A percentile compares a stretch with the other conserved stretches of the same genome.
Conservation (phyloP, 331 rosid species). For the Acacia pycnantha region DNA sequence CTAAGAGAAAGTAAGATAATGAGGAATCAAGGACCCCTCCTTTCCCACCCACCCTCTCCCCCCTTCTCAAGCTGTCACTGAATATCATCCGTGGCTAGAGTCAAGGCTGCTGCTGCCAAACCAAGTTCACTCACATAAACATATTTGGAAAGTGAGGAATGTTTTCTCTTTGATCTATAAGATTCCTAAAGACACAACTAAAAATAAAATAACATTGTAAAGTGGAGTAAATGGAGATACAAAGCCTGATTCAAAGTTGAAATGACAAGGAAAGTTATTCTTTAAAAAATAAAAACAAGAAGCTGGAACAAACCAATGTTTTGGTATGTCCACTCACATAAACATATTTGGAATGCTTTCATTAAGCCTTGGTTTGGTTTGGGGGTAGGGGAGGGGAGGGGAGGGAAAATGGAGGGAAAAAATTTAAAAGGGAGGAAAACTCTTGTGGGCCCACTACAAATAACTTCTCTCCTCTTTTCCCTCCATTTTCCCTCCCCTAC, state of each 20-base stretch:
- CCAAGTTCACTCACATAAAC: too few relatives aligned
- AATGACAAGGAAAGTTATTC: background rate
- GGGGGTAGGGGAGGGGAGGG: too few relatives aligned
- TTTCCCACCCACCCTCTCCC: background rate
- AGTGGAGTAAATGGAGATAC: background rate
- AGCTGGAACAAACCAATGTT: background rate
- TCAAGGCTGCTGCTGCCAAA: background rate
- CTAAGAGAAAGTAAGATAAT: background rate
- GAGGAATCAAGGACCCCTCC: background rate
- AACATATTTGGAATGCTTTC: background rate
- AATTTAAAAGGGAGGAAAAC: too few relatives aligned
- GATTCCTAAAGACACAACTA: background rate
- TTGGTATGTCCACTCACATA: background rate
- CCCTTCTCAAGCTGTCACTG: too few relatives aligned
- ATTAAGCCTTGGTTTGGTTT: too few relatives aligned
- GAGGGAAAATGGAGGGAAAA: too few relatives aligned
- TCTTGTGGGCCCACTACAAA: too few relatives aligned
- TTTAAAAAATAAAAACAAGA: background rate
- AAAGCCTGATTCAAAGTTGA: background rate
- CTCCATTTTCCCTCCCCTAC: too few relatives aligned
- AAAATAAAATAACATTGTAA: background rate
- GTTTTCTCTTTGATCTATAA: background rate
- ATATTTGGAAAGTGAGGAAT: background rate
- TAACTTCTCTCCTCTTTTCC: too few relatives aligned
- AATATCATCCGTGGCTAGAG: background rate